These are phyloP conservation scores for Coemansia sp. DNA, from an alignment of 192 early-diverging fungal genomes.

Conservation along the genomic window DNA sequence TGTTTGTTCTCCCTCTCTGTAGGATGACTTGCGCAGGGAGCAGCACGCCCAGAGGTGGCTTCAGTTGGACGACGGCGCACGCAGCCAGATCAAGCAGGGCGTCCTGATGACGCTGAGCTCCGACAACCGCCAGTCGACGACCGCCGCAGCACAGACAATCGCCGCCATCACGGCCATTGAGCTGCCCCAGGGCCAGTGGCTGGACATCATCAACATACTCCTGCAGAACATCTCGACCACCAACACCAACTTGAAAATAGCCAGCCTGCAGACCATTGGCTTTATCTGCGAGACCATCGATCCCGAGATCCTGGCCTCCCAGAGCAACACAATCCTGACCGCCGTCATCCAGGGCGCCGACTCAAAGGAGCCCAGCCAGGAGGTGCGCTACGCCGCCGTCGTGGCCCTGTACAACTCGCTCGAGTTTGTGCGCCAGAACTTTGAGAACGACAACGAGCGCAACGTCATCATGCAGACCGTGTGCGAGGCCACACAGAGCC, in stretches of 20 bases:
- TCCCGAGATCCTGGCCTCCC: conserved; percentile 71
- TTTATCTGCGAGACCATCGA: conserved; percentile 88
- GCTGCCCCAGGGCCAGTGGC: conserved; percentile 83
- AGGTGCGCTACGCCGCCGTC: conserved; percentile 85
- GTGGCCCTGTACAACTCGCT: conserved; percentile 91
- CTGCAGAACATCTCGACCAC: conserved; percentile 71
- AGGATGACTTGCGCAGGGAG: conserved; percentile 51
- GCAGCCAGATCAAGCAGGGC: conserved; percentile 69
- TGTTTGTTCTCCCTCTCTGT: conserved; percentile 2
- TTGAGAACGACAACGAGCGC: conserved; percentile 89
- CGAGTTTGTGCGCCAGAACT: conserved; percentile 92
- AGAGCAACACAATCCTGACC: conserved; percentile 90
- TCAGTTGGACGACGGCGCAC: conserved; percentile 52
- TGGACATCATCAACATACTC: conserved; percentile 77
- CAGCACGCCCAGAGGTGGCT: conserved; percentile 67
- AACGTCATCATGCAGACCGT: conserved; percentile 99
- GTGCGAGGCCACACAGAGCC: conserved; percentile 90
- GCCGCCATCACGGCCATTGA: conserved; percentile 93
- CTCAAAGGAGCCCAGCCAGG: conserved; percentile 83
- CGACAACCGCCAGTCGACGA: conserved; percentile 53
- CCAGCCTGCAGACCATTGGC: conserved; percentile 86
- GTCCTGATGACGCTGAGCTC: conserved; percentile 46
- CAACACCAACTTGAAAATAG: conserved; percentile 69
- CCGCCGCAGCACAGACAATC: conserved; percentile 75
- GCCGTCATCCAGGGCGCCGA: conserved; percentile 94